Base-by-base conservation (phyloP, 192 early-diverging fungal genomes). In the Backusella parvicylindrica region DNA sequence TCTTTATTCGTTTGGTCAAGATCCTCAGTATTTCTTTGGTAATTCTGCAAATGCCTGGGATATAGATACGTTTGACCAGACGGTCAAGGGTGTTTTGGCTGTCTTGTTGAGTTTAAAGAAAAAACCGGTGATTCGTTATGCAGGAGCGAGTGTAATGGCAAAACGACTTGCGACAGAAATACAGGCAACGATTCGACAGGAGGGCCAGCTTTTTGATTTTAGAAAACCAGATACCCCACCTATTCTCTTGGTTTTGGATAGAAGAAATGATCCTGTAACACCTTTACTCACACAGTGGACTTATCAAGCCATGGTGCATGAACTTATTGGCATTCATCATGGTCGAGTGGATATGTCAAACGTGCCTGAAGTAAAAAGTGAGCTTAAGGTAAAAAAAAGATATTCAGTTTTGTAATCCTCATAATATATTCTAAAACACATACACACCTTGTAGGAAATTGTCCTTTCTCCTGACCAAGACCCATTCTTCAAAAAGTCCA, bases 301-400 rank as follows among this genome's bases (percentile, higher is more conserved):
- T 5, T 99, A 99, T 77, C 97, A 99, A 75, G 97, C 98, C 3
- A 95, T 99, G 93, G 93, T 98, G 8, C 95, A 99, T 81, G 98
- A 98, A 73, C 83, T 97, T 68, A 87, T 98, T 64, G 98, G 98
- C 0, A 96, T 99, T 53, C 84, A 83, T 63, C 97, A 98, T 77
- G 96, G 96, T 35, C 84, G 96, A 36, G 95, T 99, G 1, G 96
- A 98, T 78, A 85, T 99, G 76, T 92, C 94, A 4, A 76, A 85
- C n/a, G 89, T 98, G 9, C 92, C 96, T 6, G 91, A 87, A 11
- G 89, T 95, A 40, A 84, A 91, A 8, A 86, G 89, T 1, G 98
- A 99, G 76, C 76, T 95, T 40, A 94, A 92, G 86, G 91, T 92
- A 77, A 23, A 33, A 6, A n/a, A 1, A 23, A 35, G 21, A n/a